A percentile compares a stretch with the other conserved stretches of the same genome.
Evolutionary conservation across 176 grass and related monocot genomes (phyloP).

Genomic region (Ensete glaucum): DNA sequence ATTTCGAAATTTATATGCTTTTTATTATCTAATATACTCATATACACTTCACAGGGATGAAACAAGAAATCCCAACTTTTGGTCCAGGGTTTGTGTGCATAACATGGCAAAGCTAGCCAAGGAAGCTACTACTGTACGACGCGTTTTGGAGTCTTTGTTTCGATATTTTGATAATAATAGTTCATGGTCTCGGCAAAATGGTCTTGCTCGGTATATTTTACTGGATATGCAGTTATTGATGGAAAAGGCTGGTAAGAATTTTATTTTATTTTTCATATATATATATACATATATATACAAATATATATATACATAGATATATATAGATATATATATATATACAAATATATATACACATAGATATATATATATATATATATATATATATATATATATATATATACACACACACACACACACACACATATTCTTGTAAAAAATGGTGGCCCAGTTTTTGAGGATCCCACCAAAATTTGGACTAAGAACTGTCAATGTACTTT

Average conservation of each 20-base stretch:
- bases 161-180: conserved; percentile 65
- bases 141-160: conserved; percentile 87
- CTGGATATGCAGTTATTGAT: conserved; percentile 86
- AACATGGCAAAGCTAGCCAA: conserved; percentile 91
- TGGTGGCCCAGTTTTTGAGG: no score
- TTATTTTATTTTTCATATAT: neutral
- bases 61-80: conserved; percentile 63
- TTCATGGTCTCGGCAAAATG: conserved; percentile 71
- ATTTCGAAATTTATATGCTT: neutral
- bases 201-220: conserved; percentile 59
- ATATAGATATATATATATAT: fast-evolving
- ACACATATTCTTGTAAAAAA: no score
- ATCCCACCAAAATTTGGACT: neutral
- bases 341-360: no score
- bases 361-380: no score
- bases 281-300: no score
- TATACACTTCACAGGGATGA: conserved; percentile 51
- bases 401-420: no score
- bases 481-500: neutral
- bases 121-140: conserved; percentile 85
- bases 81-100: conserved; percentile 86
- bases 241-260: conserved; percentile 54
- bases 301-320: no score
- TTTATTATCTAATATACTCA: neutral
- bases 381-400: no score